Base-by-base conservation (phyloP, 305 asterid genomes). In the Solanum hybrid region DNA sequence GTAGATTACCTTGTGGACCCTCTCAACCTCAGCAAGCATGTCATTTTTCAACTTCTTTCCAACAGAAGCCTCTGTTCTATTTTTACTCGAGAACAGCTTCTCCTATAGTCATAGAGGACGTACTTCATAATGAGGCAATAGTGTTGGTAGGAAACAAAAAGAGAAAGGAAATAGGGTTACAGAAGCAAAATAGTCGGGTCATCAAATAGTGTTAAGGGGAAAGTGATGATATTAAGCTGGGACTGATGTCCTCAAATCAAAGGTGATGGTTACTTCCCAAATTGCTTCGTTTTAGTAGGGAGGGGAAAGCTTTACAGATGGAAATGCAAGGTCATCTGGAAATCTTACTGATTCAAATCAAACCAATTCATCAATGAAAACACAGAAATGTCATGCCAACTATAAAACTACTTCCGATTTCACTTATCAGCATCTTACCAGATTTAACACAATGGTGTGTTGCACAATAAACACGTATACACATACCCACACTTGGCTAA, bases 11-110 rank as follows among this genome's bases (percentile, higher is more conserved):
- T 96, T 98, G 91, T 98, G 97, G 92, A 94, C 96, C 91, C 93
- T 96, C 95, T 98, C 99, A 87, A 98, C 94, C 92, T 96, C 99
- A 80, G 96, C 95, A 92, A 98, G 98, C 96, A 95, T 94, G 93
- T 93, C 93, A 29, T 95, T 98, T 92, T 93, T 95, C 92, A 98
- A 92, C 91, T 98, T 98, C 95, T 96, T 98, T 90, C 99, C 99
- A 90, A 98, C 93, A 27, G 97, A 92, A 72, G 92, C 94, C 92
- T 98, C 99, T 27, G 97, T 94, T 93, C 98, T 94, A 91, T 93
- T 98, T 92, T 92, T 95, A 95, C 99, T 98, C 35, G 96, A 89
- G 87, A 95, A 93, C 64, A 98, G 96, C 92, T 96, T 98, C 88
- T 97, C 99, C 99, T 96, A 97, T 89, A 94, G 91, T 88, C 37